These are phyloP conservation scores for Coniochaeta sp. DNA, from an alignment of 2,329 filamentous ascomycete genomes.

Conservation along the genomic window DNA sequence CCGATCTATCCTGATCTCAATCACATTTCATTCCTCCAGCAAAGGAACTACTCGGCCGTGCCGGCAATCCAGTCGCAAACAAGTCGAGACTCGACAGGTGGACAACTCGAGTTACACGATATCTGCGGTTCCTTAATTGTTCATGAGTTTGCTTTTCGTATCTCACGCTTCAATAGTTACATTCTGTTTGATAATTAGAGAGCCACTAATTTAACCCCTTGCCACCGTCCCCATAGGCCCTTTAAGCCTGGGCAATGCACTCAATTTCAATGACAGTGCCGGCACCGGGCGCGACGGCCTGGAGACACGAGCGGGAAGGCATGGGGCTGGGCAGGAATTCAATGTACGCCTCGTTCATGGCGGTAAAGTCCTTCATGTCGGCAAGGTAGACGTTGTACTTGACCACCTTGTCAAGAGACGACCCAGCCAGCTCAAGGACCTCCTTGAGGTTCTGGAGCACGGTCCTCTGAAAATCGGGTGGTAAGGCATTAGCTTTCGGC, in stretches of 20 bases:
- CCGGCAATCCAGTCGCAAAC: no score
- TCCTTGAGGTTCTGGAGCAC: slow-evolving; percentile 18
- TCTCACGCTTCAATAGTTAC: not conserved
- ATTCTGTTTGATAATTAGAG: no score
- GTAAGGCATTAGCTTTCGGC: not conserved
- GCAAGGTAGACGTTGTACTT: slow-evolving; percentile 21
- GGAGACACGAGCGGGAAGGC: slow-evolving; percentile 32
- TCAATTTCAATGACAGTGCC: slow-evolving; percentile 35
- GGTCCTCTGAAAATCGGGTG: slow-evolving; percentile 8
- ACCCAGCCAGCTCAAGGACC: slow-evolving; percentile 19
- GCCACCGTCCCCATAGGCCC: no score
- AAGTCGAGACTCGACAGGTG: no score
- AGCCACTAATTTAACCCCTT: slow-evolving; percentile 3
- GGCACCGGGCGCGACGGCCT: slow-evolving; percentile 28
- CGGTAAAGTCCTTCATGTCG: slow-evolving; percentile 19
- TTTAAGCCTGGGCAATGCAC: slow-evolving; percentile 24
- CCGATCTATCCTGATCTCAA: no score
- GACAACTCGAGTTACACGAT: no score
- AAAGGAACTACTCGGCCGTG: no score
- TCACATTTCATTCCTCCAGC: no score
- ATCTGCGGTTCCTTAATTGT: no score
- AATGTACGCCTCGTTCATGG: slow-evolving; percentile 26
- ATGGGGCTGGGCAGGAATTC: slow-evolving; percentile 31
- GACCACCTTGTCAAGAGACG: slow-evolving; percentile 18
- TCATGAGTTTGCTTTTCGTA: no score